A percentile compares a stretch with the other conserved stretches of the same genome.
Conservation (phyloP, 2,329 filamentous ascomycete species). For the Pseudocercospora eumusae region DNA sequence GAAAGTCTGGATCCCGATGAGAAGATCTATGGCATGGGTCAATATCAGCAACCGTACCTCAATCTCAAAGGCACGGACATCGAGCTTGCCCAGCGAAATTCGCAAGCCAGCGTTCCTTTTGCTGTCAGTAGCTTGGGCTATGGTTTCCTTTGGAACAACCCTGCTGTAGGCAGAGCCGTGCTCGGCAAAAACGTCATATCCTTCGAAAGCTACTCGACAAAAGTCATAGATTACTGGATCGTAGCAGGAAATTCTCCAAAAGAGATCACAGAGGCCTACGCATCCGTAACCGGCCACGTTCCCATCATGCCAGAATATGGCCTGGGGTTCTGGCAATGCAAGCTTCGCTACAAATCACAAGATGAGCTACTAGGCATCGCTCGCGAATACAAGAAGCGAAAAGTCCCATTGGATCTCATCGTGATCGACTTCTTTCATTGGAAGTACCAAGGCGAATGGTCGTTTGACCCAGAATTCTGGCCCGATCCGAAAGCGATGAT, state of each 20-base stretch:
- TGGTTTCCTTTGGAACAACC: conserved; percentile 68
- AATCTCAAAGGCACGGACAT: conserved; percentile 64
- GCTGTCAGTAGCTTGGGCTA: conserved; percentile 62
- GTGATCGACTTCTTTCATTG: conserved; percentile 70
- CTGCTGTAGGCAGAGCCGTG: conserved; percentile 61
- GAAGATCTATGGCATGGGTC: conserved; percentile 68
- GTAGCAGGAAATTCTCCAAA: conserved; percentile 59
- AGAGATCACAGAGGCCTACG: conserved; percentile 60
- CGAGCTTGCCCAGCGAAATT: conserved; percentile 67
- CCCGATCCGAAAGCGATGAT: conserved; percentile 69
- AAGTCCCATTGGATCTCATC: conserved; percentile 64
- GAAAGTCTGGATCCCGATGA: conserved; percentile 57
- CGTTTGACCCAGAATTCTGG: conserved; percentile 60
- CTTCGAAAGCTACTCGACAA: conserved; percentile 62
- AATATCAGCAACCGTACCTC: conserved; percentile 66
- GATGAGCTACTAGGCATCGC: conserved; percentile 63
- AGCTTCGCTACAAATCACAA: conserved; percentile 66
- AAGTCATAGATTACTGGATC: conserved; percentile 64
- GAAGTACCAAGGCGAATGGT: conserved; percentile 68
- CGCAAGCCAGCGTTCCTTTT: conserved; percentile 66
- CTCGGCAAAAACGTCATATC: conserved; percentile 63
- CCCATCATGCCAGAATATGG: conserved; percentile 71
- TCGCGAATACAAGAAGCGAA: conserved; percentile 58
- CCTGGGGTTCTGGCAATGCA: conserved; percentile 69
- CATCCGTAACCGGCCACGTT: conserved; percentile 58